Evolutionary conservation across 2,329 filamentous ascomycete genomes (phyloP).

Genomic region (Xylariales sp.): DNA sequence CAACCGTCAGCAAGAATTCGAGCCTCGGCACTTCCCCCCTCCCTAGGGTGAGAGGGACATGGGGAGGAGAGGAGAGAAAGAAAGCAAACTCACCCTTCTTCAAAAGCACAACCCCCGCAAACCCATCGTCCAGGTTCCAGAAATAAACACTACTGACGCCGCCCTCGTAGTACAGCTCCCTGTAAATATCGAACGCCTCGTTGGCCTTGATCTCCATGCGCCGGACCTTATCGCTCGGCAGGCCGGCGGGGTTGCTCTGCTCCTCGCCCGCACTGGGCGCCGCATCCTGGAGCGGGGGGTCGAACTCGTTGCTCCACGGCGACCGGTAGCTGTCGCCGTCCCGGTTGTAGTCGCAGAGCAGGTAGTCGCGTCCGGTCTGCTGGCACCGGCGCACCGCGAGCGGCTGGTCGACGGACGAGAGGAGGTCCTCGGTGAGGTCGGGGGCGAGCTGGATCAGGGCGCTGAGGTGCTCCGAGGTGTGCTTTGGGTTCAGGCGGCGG

Average conservation of each 20-base stretch:
- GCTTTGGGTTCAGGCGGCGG: constrained; percentile 94
- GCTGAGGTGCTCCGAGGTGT: constrained; percentile 88
- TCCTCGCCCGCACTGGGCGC: constrained; percentile 58
- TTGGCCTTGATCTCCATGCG: constrained; percentile 96
- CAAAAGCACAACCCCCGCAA: constrained; percentile 92
- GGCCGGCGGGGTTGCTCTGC: constrained; percentile 77
- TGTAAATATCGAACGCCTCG: constrained; percentile 95
- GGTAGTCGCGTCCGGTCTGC: constrained; percentile 91
- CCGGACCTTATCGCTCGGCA: constrained; percentile 89
- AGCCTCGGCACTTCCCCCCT: not conserved
- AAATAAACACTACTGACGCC: constrained; percentile 97
- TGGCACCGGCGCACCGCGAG: constrained; percentile 87
- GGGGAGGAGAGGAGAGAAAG: not conserved
- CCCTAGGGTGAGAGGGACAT: not conserved
- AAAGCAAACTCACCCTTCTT: constrained; percentile 79
- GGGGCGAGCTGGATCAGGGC: constrained; percentile 89
- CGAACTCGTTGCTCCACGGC: constrained; percentile 99
- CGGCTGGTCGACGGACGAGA: constrained; percentile 97
- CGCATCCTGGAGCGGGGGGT: constrained; percentile 78
- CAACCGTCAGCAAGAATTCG: constrained; percentile 4
- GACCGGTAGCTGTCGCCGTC: constrained; percentile 98
- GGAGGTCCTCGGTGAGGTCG: constrained; percentile 94
- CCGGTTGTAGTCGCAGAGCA: constrained; percentile 99
- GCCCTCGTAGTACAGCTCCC: constrained; percentile 96
- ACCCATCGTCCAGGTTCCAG: constrained; percentile 98